These are phyloP conservation scores for Salvia sclarea DNA, from an alignment of 305 asterid genomes.

Conservation along the genomic window DNA sequence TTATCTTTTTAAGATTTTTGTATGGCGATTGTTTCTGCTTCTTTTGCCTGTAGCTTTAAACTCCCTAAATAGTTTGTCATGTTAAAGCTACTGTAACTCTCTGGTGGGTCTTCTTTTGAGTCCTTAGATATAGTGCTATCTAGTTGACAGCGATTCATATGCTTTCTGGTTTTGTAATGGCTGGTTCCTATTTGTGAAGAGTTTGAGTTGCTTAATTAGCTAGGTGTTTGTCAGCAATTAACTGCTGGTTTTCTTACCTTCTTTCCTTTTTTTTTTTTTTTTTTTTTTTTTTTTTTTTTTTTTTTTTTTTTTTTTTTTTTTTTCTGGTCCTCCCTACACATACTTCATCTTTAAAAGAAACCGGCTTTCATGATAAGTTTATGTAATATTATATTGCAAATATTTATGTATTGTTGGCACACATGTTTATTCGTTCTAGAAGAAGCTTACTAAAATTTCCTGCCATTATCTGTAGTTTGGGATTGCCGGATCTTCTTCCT, in stretches of 20 bases:
- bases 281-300: no score
- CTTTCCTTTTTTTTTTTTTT: no score
- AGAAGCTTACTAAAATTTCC: not conserved
- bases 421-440: conserved; percentile 1
- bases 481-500: not conserved
- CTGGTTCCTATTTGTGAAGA: not conserved
- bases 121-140: conserved; percentile 1
- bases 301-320: not conserved
- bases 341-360: not conserved
- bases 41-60: not conserved
- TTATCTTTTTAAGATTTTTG: not conserved
- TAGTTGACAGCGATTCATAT: not conserved
- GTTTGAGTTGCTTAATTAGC: not conserved
- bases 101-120: not conserved
- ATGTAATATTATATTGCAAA: not conserved
- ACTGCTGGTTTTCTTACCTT: no score
- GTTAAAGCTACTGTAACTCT: not conserved
- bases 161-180: not conserved
- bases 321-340: not conserved
- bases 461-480: not conserved
- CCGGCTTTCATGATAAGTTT: not conserved
- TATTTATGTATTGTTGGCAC: no score
- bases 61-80: not conserved
- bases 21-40: conserved; percentile 4
- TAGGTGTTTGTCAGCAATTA: not conserved